phyloP scores from a whole-genome alignment of 106 monocot species.

The Acorus gramineus region DNA sequence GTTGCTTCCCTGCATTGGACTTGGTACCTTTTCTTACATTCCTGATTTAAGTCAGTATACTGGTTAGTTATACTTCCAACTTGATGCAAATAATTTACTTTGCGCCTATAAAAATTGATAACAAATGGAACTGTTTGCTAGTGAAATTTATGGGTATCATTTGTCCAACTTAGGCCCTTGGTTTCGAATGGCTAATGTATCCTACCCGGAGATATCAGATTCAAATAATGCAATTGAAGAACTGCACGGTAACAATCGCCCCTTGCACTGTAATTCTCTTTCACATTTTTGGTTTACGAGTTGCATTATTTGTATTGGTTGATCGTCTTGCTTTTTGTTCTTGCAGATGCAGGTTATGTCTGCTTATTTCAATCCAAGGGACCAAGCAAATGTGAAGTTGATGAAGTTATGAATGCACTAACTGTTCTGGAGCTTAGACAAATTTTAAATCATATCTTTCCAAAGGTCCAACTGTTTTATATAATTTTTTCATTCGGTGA shows the following conservation, averaged over 20 bases:
- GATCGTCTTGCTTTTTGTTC: conserved; percentile 1
- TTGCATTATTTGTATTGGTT: not conserved
- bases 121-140: no score
- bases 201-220: conserved; percentile 68
- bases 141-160: no score
- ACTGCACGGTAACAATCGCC: conserved; percentile 40
- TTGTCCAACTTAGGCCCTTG: conserved; percentile 56
- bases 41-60: no score
- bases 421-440: conserved; percentile 60
- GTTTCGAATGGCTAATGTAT: conserved; percentile 70
- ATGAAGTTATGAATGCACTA: conserved; percentile 58
- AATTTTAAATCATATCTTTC: conserved; percentile 15
- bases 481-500: no score
- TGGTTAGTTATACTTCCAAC: no score
- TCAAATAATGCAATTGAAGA: conserved; percentile 46
- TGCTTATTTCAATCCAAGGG: conserved; percentile 25
- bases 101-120: no score
- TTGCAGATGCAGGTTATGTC: conserved; percentile 63
- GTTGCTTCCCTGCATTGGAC: no score
- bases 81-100: no score
- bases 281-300: not conserved
- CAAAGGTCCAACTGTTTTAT: conserved; percentile 13
- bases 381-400: conserved; percentile 29
- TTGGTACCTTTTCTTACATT: no score
- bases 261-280: not conserved